These are phyloP conservation scores for Cymodocea nodosa DNA, from an alignment of 116 monocot genomes.

Conservation along the genomic window DNA sequence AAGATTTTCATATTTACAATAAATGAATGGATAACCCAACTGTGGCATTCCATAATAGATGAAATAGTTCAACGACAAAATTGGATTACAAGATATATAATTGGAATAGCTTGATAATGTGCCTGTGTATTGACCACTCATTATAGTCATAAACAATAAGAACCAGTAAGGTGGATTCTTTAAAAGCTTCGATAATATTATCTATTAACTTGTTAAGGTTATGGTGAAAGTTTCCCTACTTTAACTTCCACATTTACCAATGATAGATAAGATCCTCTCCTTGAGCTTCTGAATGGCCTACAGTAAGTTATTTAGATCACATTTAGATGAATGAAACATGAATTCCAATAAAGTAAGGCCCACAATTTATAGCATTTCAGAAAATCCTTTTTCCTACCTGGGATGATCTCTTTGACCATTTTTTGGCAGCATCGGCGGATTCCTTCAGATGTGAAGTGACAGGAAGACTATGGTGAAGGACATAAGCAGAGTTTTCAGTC, in stretches of 20 bases:
- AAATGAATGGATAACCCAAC: too few species aligned
- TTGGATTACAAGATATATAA: too few species aligned
- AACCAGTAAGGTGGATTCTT: neutral
- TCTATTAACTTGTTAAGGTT: neutral
- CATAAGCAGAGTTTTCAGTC: conserved; percentile 60
- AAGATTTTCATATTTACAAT: too few species aligned
- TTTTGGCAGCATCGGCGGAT: conserved; percentile 30
- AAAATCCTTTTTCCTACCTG: conserved; percentile 25
- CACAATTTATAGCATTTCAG: neutral
- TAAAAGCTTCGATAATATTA: neutral
- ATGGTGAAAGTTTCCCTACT: neutral
- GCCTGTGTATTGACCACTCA: too few species aligned
- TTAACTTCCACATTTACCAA: conserved; percentile 20
- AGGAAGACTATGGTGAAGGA: conserved; percentile 21
- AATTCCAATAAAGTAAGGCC: too few species aligned
- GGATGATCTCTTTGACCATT: conserved; percentile 60
- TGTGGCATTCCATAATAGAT: too few species aligned
- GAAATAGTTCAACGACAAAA: too few species aligned
- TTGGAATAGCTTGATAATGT: too few species aligned
- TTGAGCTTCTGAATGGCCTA: conserved; percentile 46
- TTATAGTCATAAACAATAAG: too few species aligned
- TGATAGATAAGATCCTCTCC: conserved; percentile 36
- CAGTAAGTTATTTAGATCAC: neutral
- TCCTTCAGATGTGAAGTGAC: conserved; percentile 52
- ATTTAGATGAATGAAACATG: neutral